Conservation (phyloP, 495 filamentous ascomycete species). For the Letharia columbiana region DNA sequence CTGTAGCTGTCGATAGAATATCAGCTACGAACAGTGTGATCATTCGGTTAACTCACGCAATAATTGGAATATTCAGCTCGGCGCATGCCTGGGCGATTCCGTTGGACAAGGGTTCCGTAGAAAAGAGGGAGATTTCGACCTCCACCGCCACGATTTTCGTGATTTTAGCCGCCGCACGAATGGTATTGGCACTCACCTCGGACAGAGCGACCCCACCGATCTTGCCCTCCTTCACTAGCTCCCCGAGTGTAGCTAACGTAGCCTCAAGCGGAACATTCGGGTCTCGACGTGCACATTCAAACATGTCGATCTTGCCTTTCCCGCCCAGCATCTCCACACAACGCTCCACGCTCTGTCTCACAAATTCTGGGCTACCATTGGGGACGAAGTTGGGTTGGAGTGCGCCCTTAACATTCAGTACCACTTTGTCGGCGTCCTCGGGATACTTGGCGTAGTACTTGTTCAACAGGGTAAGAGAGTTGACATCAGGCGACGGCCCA, state of each 20-base stretch:
- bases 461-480: conserved; percentile 49
- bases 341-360: conserved; percentile 60
- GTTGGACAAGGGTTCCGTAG: conserved; percentile 58
- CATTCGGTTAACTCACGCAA: conserved; percentile 43
- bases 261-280: conserved; percentile 49
- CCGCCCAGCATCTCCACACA: conserved; percentile 48
- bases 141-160: conserved; percentile 66
- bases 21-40: background rate
- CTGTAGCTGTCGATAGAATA: conserved; percentile 33
- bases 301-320: conserved; percentile 72
- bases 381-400: conserved; percentile 34
- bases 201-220: conserved; percentile 64
- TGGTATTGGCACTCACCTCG: conserved; percentile 64
- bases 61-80: conserved; percentile 59
- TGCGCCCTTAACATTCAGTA: conserved; percentile 51
- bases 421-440: conserved; percentile 48
- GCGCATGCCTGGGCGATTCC: conserved; percentile 62
- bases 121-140: conserved; percentile 65
- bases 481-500: conserved; percentile 56
- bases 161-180: conserved; percentile 60
- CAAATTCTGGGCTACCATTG: conserved; percentile 54
- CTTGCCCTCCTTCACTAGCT: conserved; percentile 42
- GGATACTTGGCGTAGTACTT: conserved; percentile 53
- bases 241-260: conserved; percentile 41
- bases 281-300: conserved; percentile 69